Conservation (phyloP, 768 basidiomycete species). For the Roridomyces roridus region DNA sequence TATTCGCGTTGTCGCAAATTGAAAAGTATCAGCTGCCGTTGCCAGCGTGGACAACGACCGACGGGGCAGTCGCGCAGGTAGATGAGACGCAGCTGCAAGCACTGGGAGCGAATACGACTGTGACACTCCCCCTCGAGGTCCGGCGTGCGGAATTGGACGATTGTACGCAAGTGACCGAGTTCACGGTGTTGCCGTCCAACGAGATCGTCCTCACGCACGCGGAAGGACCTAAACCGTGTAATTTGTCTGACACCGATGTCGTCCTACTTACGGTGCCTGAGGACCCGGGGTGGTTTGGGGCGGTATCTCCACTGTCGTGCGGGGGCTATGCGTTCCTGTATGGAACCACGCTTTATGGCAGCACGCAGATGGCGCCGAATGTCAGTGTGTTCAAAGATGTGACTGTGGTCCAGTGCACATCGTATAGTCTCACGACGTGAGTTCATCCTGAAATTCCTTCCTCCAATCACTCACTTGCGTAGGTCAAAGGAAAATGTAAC, state of each 20-base stretch:
- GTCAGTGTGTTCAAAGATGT: neutral
- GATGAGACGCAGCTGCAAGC: neutral
- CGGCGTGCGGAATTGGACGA: constrained; percentile 1
- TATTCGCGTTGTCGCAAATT: constrained; percentile 11
- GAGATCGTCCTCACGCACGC: too few species aligned
- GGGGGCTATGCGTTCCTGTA: neutral
- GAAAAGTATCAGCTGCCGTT: constrained; percentile 3
- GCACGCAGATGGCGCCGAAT: neutral
- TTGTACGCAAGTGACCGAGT: neutral
- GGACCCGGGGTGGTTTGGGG: constrained; percentile 11
- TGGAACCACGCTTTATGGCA: constrained; percentile 5
- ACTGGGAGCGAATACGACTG: neutral
- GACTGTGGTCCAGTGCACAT: constrained; percentile 2
- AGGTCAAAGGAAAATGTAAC: constrained; percentile 7
- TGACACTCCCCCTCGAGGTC: constrained; percentile 2
- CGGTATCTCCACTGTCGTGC: too few species aligned
- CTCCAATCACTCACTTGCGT: neutral
- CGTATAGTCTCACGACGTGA: neutral
- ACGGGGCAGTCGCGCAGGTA: constrained; percentile 1
- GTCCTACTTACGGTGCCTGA: neutral
- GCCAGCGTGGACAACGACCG: constrained; percentile 3
- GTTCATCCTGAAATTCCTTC: neutral
- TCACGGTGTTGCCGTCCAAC: neutral
- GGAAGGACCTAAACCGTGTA: neutral
- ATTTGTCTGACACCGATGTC: neutral